Percentiles rank a stretch among this genome's conserved stretches.
phyloP scores from a whole-genome alignment of 2,329 filamentous ascomycete species.

The Sclerotinia subarctica region DNA sequence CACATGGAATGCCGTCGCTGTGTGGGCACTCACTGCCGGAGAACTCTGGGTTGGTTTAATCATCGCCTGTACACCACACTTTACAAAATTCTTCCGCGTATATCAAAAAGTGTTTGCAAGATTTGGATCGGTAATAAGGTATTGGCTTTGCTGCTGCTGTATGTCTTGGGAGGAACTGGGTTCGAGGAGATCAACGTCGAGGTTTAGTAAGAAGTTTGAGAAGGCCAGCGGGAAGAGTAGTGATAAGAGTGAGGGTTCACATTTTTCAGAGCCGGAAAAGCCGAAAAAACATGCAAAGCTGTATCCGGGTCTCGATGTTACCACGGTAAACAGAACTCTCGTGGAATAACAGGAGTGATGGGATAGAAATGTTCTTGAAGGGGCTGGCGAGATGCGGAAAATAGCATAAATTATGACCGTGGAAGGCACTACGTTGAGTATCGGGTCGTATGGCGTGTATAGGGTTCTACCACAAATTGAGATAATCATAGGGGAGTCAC shows the following conservation, averaged over 20 bases:
- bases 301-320: background rate
- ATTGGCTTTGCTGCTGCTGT: background rate
- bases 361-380: background rate
- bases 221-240: background rate
- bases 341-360: background rate
- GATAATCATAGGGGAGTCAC: background rate
- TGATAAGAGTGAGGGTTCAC: background rate
- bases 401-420: background rate
- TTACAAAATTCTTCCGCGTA: background rate
- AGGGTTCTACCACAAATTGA: background rate
- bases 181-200: background rate
- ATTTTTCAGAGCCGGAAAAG: background rate
- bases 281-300: background rate
- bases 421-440: too few species aligned
- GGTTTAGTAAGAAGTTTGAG: background rate
- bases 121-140: background rate
- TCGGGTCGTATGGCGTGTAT: too few species aligned
- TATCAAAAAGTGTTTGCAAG: background rate
- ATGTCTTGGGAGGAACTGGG: background rate
- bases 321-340: background rate
- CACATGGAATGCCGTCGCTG: background rate
- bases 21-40: background rate
- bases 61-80: background rate
- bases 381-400: background rate
- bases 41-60: background rate